A percentile compares a stretch with the other conserved stretches of the same genome.
phyloP scores from a whole-genome alignment of 768 basidiomycete species.

The Naganishia friedmannii region DNA sequence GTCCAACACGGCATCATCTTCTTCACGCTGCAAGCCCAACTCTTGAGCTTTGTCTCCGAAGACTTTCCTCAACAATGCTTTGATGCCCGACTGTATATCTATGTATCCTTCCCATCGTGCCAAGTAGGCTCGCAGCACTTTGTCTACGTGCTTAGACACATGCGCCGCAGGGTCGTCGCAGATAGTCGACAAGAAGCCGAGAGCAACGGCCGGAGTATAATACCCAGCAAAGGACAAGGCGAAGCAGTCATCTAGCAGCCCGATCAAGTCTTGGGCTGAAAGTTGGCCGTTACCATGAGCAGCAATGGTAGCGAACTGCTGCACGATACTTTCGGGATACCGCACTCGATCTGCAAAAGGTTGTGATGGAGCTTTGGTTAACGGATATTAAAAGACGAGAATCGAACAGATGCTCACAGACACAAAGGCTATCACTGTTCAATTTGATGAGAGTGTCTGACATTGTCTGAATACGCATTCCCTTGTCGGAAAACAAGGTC shows the following conservation, averaged over 20 bases:
- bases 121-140: neutral
- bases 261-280: neutral
- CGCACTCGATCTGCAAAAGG: neutral
- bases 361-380: neutral
- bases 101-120: neutral
- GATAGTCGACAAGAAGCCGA: neutral
- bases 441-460: neutral
- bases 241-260: constrained; percentile 3
- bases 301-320: neutral
- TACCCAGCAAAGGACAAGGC: neutral
- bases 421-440: neutral
- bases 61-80: too few species aligned
- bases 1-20: too few species aligned
- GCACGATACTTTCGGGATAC: constrained; percentile 2
- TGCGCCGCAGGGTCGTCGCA: neutral
- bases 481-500: neutral
- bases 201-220: neutral
- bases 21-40: too few species aligned
- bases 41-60: too few species aligned
- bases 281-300: neutral
- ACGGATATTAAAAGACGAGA: neutral
- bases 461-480: neutral
- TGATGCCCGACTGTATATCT: too few species aligned
- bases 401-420: neutral
- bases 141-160: neutral